Conservation (phyloP, 108 stramenopile genomes). For the Schizochytrium sp. region DNA sequence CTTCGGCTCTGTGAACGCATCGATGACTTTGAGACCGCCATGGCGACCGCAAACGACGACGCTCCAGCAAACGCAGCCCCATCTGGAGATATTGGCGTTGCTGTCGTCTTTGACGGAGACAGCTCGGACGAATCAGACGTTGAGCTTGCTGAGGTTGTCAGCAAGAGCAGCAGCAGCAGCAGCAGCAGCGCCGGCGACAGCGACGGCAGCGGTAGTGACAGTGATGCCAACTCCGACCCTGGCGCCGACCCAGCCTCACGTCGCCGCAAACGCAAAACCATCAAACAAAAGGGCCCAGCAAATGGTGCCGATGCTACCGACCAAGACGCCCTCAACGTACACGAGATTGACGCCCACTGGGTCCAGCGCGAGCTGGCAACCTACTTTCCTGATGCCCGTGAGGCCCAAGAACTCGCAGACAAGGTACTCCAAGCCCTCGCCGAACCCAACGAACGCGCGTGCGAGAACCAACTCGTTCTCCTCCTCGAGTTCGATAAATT, state of each 20-base stretch:
- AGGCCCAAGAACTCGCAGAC: conserved; percentile 65
- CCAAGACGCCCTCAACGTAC: conserved; percentile 52
- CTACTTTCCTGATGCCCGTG: conserved; percentile 77
- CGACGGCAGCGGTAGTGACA: conserved; percentile 51
- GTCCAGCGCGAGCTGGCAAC: conserved; percentile 75
- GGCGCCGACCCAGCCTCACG: neutral
- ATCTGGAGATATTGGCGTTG: conserved; percentile 81
- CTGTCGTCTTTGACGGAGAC: conserved; percentile 88
- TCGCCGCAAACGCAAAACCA: neutral
- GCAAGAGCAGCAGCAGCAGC: conserved; percentile 49
- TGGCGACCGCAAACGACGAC: conserved; percentile 63
- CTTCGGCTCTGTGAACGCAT: conserved; percentile 58
- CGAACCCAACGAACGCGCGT: conserved; percentile 66
- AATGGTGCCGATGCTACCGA: neutral
- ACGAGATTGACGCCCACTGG: conserved; percentile 93
- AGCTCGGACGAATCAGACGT: conserved; percentile 47
- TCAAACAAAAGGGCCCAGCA: neutral
- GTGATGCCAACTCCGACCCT: conserved; percentile 26
- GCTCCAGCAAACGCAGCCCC: conserved; percentile 32
- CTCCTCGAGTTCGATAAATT: conserved; percentile 89
- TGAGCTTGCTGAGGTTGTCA: conserved; percentile 27
- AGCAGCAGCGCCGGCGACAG: conserved; percentile 51
- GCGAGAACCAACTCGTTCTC: conserved; percentile 85
- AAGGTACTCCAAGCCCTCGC: conserved; percentile 64
- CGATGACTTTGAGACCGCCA: conserved; percentile 36